phyloP scores from a whole-genome alignment of 1,284 basidiomycete species.

The Leccinum pseudoinsigne region DNA sequence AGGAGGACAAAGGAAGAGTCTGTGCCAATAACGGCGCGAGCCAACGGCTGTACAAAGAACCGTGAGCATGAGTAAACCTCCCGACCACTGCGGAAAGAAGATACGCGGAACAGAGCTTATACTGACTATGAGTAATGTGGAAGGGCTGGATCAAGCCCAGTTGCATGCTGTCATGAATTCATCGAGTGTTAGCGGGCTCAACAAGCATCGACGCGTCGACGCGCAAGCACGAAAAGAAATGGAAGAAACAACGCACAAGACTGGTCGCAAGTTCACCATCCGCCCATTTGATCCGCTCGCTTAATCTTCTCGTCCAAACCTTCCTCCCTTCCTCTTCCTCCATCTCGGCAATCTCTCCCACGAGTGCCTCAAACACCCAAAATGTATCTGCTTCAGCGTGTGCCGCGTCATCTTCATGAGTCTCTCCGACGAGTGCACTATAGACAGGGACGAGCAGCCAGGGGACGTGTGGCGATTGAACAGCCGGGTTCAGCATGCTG shows the following conservation, averaged over 20 bases:
- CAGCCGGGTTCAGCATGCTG: constrained; percentile 69
- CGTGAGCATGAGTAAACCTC: background rate
- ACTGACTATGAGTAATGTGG: constrained; percentile 82
- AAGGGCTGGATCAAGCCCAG: constrained; percentile 67
- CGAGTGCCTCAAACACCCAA: constrained; percentile 74
- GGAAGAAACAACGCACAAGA: constrained; percentile 46
- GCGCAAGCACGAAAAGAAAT: background rate
- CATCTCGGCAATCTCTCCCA: constrained; percentile 71
- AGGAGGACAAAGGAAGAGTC: constrained; percentile 60
- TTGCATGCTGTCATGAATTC: constrained; percentile 42
- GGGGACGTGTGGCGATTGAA: constrained; percentile 63
- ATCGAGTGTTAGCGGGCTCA: constrained; percentile 3
- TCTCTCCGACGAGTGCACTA: constrained; percentile 57
- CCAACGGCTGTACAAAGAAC: constrained; percentile 57
- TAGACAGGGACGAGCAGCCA: constrained; percentile 72
- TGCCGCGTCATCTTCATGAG: constrained; percentile 56
- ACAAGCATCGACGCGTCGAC: background rate
- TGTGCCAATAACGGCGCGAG: constrained; percentile 71
- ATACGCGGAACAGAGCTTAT: constrained; percentile 1
- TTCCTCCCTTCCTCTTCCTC: constrained; percentile 63
- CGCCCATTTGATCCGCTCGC: constrained; percentile 61
- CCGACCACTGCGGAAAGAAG: background rate
- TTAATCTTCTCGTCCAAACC: constrained; percentile 62
- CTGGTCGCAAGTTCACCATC: constrained; percentile 62
- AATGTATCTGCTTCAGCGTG: constrained; percentile 80